These are phyloP conservation scores for Pisolithus microcarpus DNA, from an alignment of 768 basidiomycete genomes.

Conservation along the genomic window DNA sequence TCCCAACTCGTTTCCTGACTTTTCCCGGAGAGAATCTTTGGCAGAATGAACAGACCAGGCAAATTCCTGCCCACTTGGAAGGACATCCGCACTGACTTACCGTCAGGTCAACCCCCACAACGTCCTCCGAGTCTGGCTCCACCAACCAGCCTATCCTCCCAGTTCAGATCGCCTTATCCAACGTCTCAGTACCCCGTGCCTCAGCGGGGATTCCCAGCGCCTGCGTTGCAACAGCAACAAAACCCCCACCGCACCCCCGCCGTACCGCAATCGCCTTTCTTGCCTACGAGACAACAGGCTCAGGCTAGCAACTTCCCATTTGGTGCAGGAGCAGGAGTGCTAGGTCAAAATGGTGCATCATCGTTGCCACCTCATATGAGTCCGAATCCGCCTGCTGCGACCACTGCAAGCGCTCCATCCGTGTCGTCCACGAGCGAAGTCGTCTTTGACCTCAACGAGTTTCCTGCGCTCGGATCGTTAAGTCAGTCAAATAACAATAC, in stretches of 20 bases:
- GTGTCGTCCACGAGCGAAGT: slow-evolving; percentile 66
- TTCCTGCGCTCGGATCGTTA: slow-evolving; percentile 75
- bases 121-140: slow-evolving; percentile 69
- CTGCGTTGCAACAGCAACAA: slow-evolving; percentile 48
- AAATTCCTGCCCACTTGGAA: slow-evolving; percentile 13
- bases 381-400: slow-evolving; percentile 34
- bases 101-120: slow-evolving; percentile 72
- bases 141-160: slow-evolving; percentile 53
- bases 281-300: slow-evolving; percentile 50
- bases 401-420: slow-evolving; percentile 44
- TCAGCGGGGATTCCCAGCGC: slow-evolving; percentile 27
- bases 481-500: slow-evolving; percentile 39
- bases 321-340: slow-evolving; percentile 31
- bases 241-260: slow-evolving; percentile 54
- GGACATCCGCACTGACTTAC: slow-evolving; percentile 15
- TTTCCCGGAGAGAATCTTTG: background rate
- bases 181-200: slow-evolving; percentile 28
- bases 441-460: slow-evolving; percentile 79
- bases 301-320: slow-evolving; percentile 52
- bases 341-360: slow-evolving; percentile 50
- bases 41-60: slow-evolving; percentile 56
- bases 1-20: too few relatives aligned
- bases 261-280: slow-evolving; percentile 55
- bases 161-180: slow-evolving; percentile 52
- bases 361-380: slow-evolving; percentile 53